A percentile compares a stretch with the other conserved stretches of the same genome.
Conservation (phyloP, 169 alveolate genomes). For the Plasmodium inui region DNA sequence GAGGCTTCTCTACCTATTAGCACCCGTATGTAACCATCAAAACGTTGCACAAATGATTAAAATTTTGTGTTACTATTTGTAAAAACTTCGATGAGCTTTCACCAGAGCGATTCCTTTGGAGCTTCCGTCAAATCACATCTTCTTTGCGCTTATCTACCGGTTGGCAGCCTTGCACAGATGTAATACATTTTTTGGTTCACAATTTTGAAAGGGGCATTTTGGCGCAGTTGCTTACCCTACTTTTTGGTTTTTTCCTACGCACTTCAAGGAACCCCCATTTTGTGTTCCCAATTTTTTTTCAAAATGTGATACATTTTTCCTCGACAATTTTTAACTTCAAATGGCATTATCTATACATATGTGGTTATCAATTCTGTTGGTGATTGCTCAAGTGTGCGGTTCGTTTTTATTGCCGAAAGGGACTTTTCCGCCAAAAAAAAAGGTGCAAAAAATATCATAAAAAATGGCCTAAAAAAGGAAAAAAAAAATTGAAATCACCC, state of each 20-base stretch:
- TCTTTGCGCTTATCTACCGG: background rate
- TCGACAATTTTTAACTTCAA: background rate
- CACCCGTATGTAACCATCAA: background rate
- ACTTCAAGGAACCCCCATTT: background rate
- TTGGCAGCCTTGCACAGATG: background rate
- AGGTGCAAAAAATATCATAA: background rate
- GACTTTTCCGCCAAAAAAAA: background rate
- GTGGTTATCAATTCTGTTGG: background rate
- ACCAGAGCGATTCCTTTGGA: background rate
- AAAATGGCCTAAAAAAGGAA: background rate
- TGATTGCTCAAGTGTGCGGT: background rate
- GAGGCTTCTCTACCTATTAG: background rate
- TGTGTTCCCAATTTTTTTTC: background rate
- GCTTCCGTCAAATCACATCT: background rate
- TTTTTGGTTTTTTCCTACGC: background rate
- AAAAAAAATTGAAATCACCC: background rate
- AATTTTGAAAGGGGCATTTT: background rate
- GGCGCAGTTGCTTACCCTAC: background rate
- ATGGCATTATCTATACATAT: background rate
- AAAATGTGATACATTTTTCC: background rate
- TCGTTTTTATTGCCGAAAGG: background rate
- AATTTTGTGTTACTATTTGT: background rate
- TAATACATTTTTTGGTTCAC: background rate
- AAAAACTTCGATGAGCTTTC: background rate
- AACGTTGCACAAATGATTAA: background rate